Evolutionary conservation across 495 filamentous ascomycete species (phyloP).

Genomic region (Monascus purpureus): DNA sequence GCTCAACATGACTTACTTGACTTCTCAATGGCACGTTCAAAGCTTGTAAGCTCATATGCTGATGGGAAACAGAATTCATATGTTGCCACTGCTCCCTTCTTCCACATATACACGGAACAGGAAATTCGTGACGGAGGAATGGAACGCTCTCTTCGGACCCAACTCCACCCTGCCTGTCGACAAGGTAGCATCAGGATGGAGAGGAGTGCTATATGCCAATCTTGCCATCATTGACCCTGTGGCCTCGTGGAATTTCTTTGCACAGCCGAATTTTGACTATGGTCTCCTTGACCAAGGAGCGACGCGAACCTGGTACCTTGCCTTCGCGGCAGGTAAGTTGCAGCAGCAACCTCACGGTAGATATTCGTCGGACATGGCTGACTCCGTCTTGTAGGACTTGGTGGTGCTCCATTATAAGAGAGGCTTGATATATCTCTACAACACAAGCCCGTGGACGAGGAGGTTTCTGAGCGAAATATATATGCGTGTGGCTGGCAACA

Average conservation of each 20-base stretch:
- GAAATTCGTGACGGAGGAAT: slow-evolving; percentile 74
- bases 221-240: slow-evolving; percentile 62
- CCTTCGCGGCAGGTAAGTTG: slow-evolving; percentile 52
- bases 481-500: no score
- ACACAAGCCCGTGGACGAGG: no score
- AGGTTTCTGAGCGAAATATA: no score
- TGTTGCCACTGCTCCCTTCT: slow-evolving; percentile 74
- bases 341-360: neutral
- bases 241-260: slow-evolving; percentile 63
- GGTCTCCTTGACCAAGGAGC: slow-evolving; percentile 75
- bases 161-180: slow-evolving; percentile 36
- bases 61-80: slow-evolving; percentile 54
- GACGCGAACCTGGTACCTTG: slow-evolving; percentile 79
- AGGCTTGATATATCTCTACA: neutral
- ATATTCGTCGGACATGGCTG: neutral
- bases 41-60: neutral
- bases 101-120: slow-evolving; percentile 49
- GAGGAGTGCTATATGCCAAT: slow-evolving; percentile 72
- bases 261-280: slow-evolving; percentile 46
- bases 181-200: slow-evolving; percentile 61
- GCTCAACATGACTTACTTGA: slow-evolving; percentile 1
- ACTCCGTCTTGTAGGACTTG: neutral
- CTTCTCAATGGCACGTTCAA: neutral
- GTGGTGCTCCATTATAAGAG: neutral
- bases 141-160: slow-evolving; percentile 59